Base-by-base conservation (phyloP, 1,139 yeast genomes). In the Scheffersomyces insectosa region DNA sequence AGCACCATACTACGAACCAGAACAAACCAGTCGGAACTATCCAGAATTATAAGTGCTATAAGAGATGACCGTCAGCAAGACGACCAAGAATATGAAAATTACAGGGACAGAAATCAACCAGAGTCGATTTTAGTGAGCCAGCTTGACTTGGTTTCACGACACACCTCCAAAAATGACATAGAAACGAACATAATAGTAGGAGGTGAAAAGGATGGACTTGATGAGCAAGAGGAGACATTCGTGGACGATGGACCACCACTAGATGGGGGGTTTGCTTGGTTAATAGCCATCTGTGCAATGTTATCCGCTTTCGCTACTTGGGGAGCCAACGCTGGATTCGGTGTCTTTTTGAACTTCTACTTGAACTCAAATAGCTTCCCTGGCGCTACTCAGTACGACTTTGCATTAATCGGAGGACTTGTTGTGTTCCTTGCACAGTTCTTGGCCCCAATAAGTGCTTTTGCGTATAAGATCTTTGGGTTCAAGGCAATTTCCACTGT, bases 211-310 rank as follows among this genome's bases (percentile, higher is more conserved):
- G 50, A 45, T 7, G 52, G 45, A 10, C 33, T 31, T 15, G 48
- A 40, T 11, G 54, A 44, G 23, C 45, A 41, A 13, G 42, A 41
- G 8, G 41, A 34, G 7, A 35, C 36, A 6, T 43, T 41, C n/a
- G 44, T 41, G 9, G 53, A 46, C 13, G 62, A 55, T 10, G 72
- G 67, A 37, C 65, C 70, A 33, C 85, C 85, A 2, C 82, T 85
- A 2, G 93, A 85, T 62, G 80, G 81, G 23, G 88, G 88, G 1
- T 77, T 77, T 49, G 89, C 88, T 1, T 86, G 93, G 90, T 77
- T 83, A 6, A 75, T 83, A 42, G 80, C 83, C 0, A 42, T 76
- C 2, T 77, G 85, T 50, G 79, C 79, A 1, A 69, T 79, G 59
- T 55, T 76, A 38, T 59, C 70, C 23, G 59, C 65, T 27, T 70